phyloP scores from a whole-genome alignment of 768 basidiomycete genomes.

The Psilocybe tampanensis region DNA sequence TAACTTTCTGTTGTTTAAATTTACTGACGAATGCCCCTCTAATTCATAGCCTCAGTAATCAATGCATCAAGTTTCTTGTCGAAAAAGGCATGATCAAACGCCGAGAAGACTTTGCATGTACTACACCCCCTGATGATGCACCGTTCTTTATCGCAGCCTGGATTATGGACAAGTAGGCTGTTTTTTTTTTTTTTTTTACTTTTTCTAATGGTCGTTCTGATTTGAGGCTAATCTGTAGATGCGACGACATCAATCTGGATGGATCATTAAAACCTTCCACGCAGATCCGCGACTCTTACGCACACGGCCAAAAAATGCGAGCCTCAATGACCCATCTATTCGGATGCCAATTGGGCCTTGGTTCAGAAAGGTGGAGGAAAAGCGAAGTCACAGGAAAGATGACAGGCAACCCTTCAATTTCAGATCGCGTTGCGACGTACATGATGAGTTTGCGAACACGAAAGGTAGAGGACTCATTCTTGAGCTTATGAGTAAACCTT shows the following conservation, averaged over 20 bases:
- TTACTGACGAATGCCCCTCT: neutral
- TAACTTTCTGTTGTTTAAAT: neutral
- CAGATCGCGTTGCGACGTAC: constrained; percentile 14
- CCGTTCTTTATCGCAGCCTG: neutral
- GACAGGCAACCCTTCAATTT: constrained; percentile 19
- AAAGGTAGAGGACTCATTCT: constrained; percentile 7
- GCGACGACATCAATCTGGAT: constrained; percentile 15
- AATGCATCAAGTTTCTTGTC: neutral
- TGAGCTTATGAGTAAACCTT: neutral
- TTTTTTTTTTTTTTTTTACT: neutral
- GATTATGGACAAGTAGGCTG: neutral
- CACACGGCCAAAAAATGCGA: constrained; percentile 39
- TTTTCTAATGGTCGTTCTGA: no score
- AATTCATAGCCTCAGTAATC: neutral
- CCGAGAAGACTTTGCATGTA: neutral
- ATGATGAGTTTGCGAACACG: constrained; percentile 16
- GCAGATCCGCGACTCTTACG: constrained; percentile 20
- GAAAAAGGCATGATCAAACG: neutral
- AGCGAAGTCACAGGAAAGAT: neutral
- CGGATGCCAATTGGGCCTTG: constrained; percentile 23
- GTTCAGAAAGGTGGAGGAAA: constrained; percentile 31
- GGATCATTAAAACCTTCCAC: constrained; percentile 2
- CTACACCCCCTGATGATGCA: neutral
- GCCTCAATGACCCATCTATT: constrained; percentile 31
- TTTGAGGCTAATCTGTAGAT: no score